These are phyloP conservation scores for Trichopus zeylanicus DNA, from an alignment of 116 monocot species.

Conservation along the genomic window DNA sequence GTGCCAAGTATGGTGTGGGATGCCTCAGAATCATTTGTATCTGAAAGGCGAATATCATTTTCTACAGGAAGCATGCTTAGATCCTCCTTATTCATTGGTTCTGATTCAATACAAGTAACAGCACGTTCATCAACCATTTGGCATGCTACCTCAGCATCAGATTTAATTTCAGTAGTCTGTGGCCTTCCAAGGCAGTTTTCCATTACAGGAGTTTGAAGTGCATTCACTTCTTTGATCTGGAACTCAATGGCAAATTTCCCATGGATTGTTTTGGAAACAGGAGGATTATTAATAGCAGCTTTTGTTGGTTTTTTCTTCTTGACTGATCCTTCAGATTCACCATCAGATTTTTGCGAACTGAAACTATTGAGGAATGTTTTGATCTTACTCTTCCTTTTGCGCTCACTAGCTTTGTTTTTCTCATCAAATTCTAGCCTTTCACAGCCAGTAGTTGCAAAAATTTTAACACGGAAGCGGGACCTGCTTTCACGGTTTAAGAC, in stretches of 20 bases:
- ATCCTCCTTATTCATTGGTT: background rate
- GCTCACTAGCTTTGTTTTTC: background rate
- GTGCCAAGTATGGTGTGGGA: too few relatives aligned
- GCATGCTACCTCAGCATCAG: background rate
- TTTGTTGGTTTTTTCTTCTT: constrained; percentile 2
- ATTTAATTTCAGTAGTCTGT: background rate
- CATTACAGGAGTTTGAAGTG: background rate
- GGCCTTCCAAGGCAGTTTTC: background rate
- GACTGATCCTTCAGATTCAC: background rate
- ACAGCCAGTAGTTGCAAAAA: constrained; percentile 19
- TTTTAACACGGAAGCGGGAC: constrained; percentile 12
- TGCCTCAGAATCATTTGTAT: background rate
- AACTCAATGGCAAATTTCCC: background rate
- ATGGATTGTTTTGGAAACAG: background rate
- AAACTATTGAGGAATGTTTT: background rate
- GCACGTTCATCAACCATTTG: background rate
- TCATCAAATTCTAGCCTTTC: constrained; percentile 14
- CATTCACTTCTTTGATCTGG: background rate
- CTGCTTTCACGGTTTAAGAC: constrained; percentile 12
- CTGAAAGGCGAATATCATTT: too few relatives aligned
- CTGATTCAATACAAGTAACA: background rate
- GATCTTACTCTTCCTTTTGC: background rate
- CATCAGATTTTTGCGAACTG: background rate
- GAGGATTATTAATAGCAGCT: background rate
- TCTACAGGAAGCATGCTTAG: too few relatives aligned